A percentile compares a stretch with the other conserved stretches of the same genome.
Evolutionary conservation across 106 monocot genomes (phyloP).

Genomic region (Allium cepa): DNA sequence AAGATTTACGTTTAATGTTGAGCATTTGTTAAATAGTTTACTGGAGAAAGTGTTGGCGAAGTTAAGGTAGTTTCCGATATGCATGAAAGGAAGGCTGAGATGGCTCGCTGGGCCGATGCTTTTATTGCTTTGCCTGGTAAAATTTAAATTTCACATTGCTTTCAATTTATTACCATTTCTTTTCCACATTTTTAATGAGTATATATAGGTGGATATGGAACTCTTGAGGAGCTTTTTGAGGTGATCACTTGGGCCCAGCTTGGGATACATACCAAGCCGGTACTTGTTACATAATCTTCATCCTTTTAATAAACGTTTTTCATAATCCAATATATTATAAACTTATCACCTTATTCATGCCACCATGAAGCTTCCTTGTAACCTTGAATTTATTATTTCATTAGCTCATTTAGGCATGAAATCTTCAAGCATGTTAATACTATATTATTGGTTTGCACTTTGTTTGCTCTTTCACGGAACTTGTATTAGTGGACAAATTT

Average conservation of each 20-base stretch:
- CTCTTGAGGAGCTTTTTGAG: conserved; percentile 69
- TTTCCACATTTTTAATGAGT: too few relatives aligned
- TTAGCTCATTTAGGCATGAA: too few relatives aligned
- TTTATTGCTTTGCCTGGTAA: conserved; percentile 89
- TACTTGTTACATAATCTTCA: not conserved
- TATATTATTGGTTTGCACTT: too few relatives aligned
- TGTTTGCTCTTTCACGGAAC: too few relatives aligned
- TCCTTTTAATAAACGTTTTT: not conserved
- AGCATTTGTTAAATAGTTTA: conserved; percentile 19
- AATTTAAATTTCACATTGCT: too few relatives aligned
- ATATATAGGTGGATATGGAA: conserved; percentile 71
- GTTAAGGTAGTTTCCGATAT: conserved; percentile 62
- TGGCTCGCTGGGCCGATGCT: conserved; percentile 76
- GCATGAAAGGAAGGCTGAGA: conserved; percentile 83
- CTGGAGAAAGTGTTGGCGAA: conserved; percentile 66
- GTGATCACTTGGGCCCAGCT: conserved; percentile 81
- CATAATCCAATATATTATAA: not conserved
- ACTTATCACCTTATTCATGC: not conserved
- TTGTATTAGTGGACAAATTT: too few relatives aligned
- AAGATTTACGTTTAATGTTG: too few relatives aligned
- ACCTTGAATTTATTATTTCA: too few relatives aligned
- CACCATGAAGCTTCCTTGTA: too few relatives aligned
- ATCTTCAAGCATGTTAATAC: too few relatives aligned
- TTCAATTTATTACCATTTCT: too few relatives aligned
- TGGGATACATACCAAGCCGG: conserved; percentile 80